A percentile compares a stretch with the other conserved stretches of the same genome.
These are phyloP conservation scores for Alternaria burnsii DNA, from an alignment of 2,329 filamentous ascomycete species.

Conservation along the genomic window DNA sequence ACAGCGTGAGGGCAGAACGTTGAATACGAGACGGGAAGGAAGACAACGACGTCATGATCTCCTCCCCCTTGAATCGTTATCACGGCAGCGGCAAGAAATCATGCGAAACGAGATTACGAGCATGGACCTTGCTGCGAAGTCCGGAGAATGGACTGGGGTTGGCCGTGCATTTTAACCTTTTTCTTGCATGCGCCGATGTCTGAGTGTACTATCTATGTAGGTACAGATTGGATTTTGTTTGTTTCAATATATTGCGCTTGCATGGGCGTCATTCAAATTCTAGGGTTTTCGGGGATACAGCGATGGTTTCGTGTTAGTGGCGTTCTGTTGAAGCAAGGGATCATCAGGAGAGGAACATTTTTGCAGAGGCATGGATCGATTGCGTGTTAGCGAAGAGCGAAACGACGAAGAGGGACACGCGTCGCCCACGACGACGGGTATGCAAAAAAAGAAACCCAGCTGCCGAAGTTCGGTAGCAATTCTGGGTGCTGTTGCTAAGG, in stretches of 20 bases:
- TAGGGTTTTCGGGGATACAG: not conserved
- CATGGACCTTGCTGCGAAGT: slow-evolving; percentile 8
- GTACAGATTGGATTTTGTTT: slow-evolving; percentile 6
- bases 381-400: slow-evolving; percentile 1
- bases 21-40: not conserved
- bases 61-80: slow-evolving; percentile 9
- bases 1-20: not conserved
- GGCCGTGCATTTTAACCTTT: slow-evolving; percentile 12
- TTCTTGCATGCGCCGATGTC: not conserved
- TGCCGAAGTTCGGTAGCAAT: not conserved
- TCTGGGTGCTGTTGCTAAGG: slow-evolving; percentile 7
- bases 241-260: slow-evolving; percentile 16
- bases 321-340: slow-evolving; percentile 9
- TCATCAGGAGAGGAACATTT: slow-evolving; percentile 3
- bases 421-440: slow-evolving; percentile 2
- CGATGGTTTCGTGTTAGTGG: slow-evolving; percentile 3
- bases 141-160: slow-evolving; percentile 13
- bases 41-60: slow-evolving; percentile 13
- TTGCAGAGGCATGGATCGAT: not conserved
- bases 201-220: not conserved
- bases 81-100: slow-evolving; percentile 7
- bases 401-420: slow-evolving; percentile 10
- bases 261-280: not conserved
- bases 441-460: slow-evolving; percentile 1
- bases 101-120: slow-evolving; percentile 15